Percentiles rank a stretch among this genome's conserved stretches.
phyloP scores from a whole-genome alignment of 805 yeast species.

The Kodamaea laetipori region DNA sequence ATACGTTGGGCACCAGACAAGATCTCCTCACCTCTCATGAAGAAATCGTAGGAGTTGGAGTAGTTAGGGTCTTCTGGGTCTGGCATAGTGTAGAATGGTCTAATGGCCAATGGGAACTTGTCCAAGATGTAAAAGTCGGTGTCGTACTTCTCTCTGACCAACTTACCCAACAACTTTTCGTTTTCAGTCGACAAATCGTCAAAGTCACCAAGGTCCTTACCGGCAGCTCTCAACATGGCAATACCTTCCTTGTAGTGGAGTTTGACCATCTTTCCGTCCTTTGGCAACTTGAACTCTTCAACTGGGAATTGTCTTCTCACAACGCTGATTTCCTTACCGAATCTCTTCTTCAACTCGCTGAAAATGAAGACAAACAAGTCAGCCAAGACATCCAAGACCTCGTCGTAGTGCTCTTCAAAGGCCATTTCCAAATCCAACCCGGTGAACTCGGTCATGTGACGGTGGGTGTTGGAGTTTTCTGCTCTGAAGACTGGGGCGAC shows the following conservation, averaged over 20 bases:
- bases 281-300: slow-evolving; percentile 94
- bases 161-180: slow-evolving; percentile 88
- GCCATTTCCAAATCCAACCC: slow-evolving; percentile 99
- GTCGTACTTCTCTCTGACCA: slow-evolving; percentile 90
- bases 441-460: slow-evolving; percentile 98
- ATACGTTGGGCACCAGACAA: slow-evolving; percentile 99
- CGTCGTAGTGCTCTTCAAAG: slow-evolving; percentile 97
- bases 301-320: slow-evolving; percentile 96
- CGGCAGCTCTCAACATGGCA: slow-evolving; percentile 79
- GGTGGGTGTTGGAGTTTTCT: slow-evolving; percentile 97
- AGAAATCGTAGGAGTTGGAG: slow-evolving; percentile 98
- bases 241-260: slow-evolving; percentile 91
- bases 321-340: slow-evolving; percentile 77
- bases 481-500: slow-evolving; percentile 99
- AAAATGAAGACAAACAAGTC: slow-evolving; percentile 89
- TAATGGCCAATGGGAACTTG: slow-evolving; percentile 93
- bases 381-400: slow-evolving; percentile 62
- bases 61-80: slow-evolving; percentile 88
- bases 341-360: slow-evolving; percentile 77
- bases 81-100: slow-evolving; percentile 99
- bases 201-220: slow-evolving; percentile 80
- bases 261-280: slow-evolving; percentile 90
- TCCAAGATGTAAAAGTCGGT: slow-evolving; percentile 98
- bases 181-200: slow-evolving; percentile 94
- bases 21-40: slow-evolving; percentile 99